These are phyloP conservation scores for Apiotrichum sp. DNA, from an alignment of 1,284 basidiomycete genomes.

Conservation along the genomic window DNA sequence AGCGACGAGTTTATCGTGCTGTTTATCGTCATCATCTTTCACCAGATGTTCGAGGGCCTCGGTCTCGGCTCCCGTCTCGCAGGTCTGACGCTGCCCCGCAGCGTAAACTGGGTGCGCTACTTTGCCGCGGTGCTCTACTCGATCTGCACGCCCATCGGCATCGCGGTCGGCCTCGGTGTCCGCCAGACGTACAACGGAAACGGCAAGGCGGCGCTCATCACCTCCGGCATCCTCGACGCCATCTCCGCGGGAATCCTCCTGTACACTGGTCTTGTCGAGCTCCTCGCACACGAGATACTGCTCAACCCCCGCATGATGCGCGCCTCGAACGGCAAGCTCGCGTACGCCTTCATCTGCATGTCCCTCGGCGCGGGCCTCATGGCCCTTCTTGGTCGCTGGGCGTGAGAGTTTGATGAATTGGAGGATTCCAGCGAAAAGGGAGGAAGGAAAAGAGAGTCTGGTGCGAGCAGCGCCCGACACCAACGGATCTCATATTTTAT, in stretches of 20 bases:
- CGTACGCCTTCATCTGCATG: constrained; percentile 69
- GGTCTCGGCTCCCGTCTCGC: constrained; percentile 77
- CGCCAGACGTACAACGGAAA: constrained; percentile 73
- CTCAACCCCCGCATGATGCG: constrained; percentile 78
- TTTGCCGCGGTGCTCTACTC: constrained; percentile 64
- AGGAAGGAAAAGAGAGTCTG: background rate
- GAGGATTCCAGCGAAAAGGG: background rate
- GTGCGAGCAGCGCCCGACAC: too few relatives aligned
- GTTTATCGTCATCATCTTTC: constrained; percentile 86
- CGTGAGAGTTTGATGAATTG: constrained; percentile 46
- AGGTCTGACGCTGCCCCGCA: constrained; percentile 58
- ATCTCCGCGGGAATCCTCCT: constrained; percentile 81
- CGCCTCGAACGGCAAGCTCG: constrained; percentile 58
- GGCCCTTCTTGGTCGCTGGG: constrained; percentile 80
- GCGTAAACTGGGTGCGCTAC: constrained; percentile 60
- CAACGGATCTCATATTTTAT: too few relatives aligned
- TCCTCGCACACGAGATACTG: constrained; percentile 86
- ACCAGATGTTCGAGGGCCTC: constrained; percentile 87
- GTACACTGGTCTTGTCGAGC: constrained; percentile 84
- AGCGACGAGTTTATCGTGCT: constrained; percentile 72
- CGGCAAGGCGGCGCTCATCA: constrained; percentile 65
- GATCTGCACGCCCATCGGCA: constrained; percentile 58
- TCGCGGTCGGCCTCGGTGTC: constrained; percentile 79
- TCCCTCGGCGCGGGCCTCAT: constrained; percentile 69
- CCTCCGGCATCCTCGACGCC: constrained; percentile 77